Evolutionary conservation across 495 filamentous ascomycete species (phyloP), one percentile per base, ranked within the genome.

Genomic region (Xylaria bambusicola): DNA sequence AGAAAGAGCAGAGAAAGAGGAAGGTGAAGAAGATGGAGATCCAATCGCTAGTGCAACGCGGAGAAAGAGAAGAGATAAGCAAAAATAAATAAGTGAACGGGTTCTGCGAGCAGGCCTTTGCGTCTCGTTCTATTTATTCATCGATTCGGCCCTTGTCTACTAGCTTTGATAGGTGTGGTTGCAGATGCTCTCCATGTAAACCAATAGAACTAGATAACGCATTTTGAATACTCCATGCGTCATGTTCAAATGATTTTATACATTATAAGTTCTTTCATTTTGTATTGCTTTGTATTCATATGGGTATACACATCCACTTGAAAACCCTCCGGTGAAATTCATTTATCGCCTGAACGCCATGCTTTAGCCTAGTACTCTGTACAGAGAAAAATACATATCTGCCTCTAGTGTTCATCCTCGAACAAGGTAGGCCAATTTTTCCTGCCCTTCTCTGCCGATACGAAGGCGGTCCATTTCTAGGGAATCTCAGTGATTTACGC

Each of bases 331-430:
- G 17, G 23, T 54, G 38, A 9, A 24, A 27, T 64, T 6, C 26
- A 9, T 26, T 33, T 23, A 33, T 26, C 17, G 38, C 53, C 47
- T 29, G 44, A 52, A 58, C 47, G 41, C 44, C 62, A 17, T 54
- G 69, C 72, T 63, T 59, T 66, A n/a, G n/a, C 53, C 56, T 64
- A 55, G 52, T 66, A 23, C 65, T 56, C 13, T 17, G 66, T 67
- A 36, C 67, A 73, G 6, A 71, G 67, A 0, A 70, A 52, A 18
- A 66, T 17, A 24, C n/a, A 24, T 26, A 2, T 27, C 9, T 23
- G 21, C 44, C 8, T 12, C 21, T 47, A 3, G 44, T 2, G 5
- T 7, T 2, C 18, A 17, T 7, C 29, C 10, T 33, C 20, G 47
- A 36, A 33, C 10, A 5, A 33, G 31, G 31, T 10, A 33, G 31